Percentiles rank a stretch among this genome's conserved stretches.
Evolutionary conservation across 2,329 filamentous ascomycete species (phyloP).

Genomic region (Xylaria sp.): DNA sequence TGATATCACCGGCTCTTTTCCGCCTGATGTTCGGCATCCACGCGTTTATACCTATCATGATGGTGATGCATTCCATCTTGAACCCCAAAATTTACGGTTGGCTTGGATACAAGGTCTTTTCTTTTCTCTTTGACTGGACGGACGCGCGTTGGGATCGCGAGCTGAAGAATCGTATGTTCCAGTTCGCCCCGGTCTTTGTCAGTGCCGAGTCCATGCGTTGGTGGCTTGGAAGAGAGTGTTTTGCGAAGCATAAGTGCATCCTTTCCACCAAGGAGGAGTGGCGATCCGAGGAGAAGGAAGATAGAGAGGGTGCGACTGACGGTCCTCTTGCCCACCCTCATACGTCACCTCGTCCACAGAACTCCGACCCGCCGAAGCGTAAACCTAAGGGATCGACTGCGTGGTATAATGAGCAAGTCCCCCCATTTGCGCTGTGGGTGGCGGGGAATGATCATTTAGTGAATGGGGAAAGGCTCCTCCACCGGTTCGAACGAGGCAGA

Average conservation of each 20-base stretch:
- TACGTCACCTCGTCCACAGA: slow-evolving; percentile 31
- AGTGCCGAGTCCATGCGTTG: slow-evolving; percentile 91
- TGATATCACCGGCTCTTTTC: slow-evolving; percentile 81
- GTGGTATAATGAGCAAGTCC: slow-evolving; percentile 84
- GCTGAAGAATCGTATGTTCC: slow-evolving; percentile 84
- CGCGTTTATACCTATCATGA: slow-evolving; percentile 93
- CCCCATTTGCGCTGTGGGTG: slow-evolving; percentile 90
- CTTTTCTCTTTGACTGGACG: slow-evolving; percentile 88
- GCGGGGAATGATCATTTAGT: slow-evolving; percentile 85
- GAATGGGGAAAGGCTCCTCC: slow-evolving; percentile 78
- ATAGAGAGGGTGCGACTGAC: slow-evolving; percentile 65
- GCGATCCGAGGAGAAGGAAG: slow-evolving; percentile 70
- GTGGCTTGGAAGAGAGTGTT: slow-evolving; percentile 92
- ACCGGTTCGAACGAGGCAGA: slow-evolving; percentile 76
- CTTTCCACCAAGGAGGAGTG: slow-evolving; percentile 79
- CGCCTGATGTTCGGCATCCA: slow-evolving; percentile 89
- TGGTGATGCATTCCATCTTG: slow-evolving; percentile 77
- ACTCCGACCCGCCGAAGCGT: slow-evolving; percentile 50
- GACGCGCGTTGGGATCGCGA: slow-evolving; percentile 86
- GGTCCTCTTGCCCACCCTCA: slow-evolving; percentile 48
- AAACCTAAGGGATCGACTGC: slow-evolving; percentile 65
- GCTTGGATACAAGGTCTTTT: slow-evolving; percentile 89
- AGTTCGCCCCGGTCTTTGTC: slow-evolving; percentile 91
- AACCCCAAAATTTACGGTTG: slow-evolving; percentile 77
- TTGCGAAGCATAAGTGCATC: slow-evolving; percentile 83